These are phyloP conservation scores for Suhomyces coccinellae DNA, from an alignment of 1,139 yeast genomes.

Conservation along the genomic window DNA sequence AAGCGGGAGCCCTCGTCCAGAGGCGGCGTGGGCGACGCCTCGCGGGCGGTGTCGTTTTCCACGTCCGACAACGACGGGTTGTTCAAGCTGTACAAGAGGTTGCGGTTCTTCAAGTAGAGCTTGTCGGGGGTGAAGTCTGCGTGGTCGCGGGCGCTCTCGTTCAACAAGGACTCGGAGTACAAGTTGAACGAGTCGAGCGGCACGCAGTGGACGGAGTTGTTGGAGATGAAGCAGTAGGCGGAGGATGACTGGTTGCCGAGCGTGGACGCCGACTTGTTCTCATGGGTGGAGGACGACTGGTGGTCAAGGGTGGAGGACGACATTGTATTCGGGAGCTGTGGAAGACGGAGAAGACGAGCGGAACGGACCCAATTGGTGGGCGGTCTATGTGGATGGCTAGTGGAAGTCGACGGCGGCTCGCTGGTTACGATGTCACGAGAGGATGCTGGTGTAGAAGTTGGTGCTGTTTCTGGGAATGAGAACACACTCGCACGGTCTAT, in stretches of 20 bases:
- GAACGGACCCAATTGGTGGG: neutral
- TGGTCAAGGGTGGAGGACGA: conserved; percentile 1
- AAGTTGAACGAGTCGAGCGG: conserved; percentile 32
- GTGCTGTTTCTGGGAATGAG: neutral
- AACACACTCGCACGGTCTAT: neutral
- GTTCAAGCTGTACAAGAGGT: conserved; percentile 42
- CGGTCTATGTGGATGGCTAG: neutral
- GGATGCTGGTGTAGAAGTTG: neutral
- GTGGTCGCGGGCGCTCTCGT: conserved; percentile 15
- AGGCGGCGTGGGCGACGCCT: neutral
- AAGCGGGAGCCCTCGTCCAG: conserved; percentile 7
- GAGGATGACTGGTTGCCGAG: conserved; percentile 20
- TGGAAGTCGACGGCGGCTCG: neutral
- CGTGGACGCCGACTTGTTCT: conserved; percentile 5
- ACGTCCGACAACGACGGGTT: conserved; percentile 46
- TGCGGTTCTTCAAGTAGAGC: conserved; percentile 36
- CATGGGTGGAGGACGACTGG: neutral
- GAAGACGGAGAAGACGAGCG: neutral
- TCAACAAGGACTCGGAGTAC: conserved; percentile 12
- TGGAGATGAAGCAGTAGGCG: conserved; percentile 43
- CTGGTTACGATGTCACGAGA: neutral
- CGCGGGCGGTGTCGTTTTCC: conserved; percentile 30
- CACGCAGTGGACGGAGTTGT: conserved; percentile 40
- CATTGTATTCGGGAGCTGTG: conserved; percentile 3
- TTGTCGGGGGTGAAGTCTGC: conserved; percentile 24